phyloP scores from a whole-genome alignment of 2,329 filamentous ascomycete species.

The Aspergillus eucalypticola region DNA sequence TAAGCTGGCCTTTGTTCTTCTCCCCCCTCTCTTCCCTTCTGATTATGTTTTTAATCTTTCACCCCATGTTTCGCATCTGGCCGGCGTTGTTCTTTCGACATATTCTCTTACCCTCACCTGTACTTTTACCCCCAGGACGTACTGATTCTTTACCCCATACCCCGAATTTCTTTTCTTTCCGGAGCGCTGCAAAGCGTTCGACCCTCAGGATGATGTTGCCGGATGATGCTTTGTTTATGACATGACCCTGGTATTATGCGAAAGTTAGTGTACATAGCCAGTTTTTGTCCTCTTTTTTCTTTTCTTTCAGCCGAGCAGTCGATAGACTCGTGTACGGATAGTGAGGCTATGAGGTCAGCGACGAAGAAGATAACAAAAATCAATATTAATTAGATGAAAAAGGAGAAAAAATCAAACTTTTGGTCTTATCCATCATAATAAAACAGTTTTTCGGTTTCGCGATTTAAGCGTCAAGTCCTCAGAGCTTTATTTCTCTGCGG shows the following conservation, averaged over 20 bases:
- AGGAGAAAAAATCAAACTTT: conserved; percentile 17
- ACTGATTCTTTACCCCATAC: conserved; percentile 14
- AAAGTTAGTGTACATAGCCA: conserved; percentile 43
- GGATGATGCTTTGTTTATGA: conserved; percentile 24
- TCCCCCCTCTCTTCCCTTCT: conserved; percentile 14
- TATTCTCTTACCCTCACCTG: conserved; percentile 21
- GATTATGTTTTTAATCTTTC: conserved; percentile 17
- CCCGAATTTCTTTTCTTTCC: conserved; percentile 3
- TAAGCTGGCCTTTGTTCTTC: conserved; percentile 29
- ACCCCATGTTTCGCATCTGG: conserved; percentile 33
- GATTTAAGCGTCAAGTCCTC: conserved; percentile 20
- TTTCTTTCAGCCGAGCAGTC: conserved; percentile 21
- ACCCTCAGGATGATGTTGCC: conserved; percentile 24
- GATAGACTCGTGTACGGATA: conserved; percentile 40
- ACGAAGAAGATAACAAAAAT: conserved; percentile 34
- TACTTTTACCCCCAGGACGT: conserved; percentile 31
- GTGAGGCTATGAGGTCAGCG: conserved; percentile 40
- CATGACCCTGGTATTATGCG: conserved; percentile 27
- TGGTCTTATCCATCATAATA: conserved; percentile 7
- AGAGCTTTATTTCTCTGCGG: conserved; percentile 31
- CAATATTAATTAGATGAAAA: conserved; percentile 34
- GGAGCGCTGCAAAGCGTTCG: conserved; percentile 19
- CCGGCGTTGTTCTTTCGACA: conserved; percentile 31
- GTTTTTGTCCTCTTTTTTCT: conserved; percentile 24
- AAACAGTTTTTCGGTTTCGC: background rate